Conservation (phyloP, 441 rosid species). For the Geranium incanum region DNA sequence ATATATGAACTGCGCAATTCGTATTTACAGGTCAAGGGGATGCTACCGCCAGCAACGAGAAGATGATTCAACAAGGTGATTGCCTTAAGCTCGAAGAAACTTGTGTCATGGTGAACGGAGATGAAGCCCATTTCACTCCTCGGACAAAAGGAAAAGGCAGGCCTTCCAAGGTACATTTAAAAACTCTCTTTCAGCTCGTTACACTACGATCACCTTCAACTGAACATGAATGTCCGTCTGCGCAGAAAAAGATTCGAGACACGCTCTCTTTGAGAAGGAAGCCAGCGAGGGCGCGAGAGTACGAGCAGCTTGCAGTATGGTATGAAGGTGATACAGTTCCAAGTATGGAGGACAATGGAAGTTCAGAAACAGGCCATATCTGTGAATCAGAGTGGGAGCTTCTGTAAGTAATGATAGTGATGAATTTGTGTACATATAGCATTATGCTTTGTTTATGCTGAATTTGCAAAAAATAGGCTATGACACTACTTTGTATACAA, state of each 20-base stretch:
- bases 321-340: not conserved
- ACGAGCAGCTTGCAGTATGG: not conserved
- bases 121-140: not conserved
- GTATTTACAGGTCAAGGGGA: not conserved
- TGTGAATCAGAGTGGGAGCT: conserved; percentile 1
- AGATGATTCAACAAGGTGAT: not conserved
- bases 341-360: not conserved
- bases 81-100: not conserved
- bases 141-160: not conserved
- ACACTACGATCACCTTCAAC: not conserved
- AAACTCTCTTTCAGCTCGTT: not conserved
- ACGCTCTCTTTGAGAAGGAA: not conserved
- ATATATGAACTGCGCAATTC: not conserved
- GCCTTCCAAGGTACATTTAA: not conserved
- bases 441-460: no score
- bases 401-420: not conserved
- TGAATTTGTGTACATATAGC: not conserved
- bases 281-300: not conserved
- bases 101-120: not conserved
- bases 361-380: not conserved
- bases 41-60: not conserved
- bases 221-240: not conserved
- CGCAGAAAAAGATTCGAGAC: not conserved
- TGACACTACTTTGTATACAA: no score
- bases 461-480: no score